phyloP scores from a whole-genome alignment of 2,329 filamentous ascomycete genomes.

The Berkeleyomyces rouxiae region DNA sequence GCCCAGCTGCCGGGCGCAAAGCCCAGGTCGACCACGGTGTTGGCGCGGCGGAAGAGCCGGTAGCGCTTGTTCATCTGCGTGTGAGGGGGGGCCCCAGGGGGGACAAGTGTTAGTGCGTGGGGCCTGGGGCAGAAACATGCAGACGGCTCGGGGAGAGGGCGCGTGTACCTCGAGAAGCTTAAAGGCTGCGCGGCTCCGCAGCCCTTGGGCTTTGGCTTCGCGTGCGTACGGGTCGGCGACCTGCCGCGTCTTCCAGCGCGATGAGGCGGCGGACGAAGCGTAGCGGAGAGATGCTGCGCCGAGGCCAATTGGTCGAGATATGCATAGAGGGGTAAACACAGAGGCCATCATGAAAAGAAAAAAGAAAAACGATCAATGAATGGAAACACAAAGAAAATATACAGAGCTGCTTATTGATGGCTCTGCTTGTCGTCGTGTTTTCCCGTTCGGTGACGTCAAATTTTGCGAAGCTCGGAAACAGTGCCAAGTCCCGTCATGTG shows the following conservation, averaged over 20 bases:
- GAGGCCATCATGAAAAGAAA: not conserved
- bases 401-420: not conserved
- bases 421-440: not conserved
- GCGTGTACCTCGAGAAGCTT: slow-evolving; percentile 67
- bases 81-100: not conserved
- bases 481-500: not conserved
- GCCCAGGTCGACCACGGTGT: slow-evolving; percentile 80
- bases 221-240: slow-evolving; percentile 52
- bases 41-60: slow-evolving; percentile 57
- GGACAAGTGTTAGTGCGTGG: not conserved
- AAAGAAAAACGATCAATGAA: not conserved
- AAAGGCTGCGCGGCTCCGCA: slow-evolving; percentile 85
- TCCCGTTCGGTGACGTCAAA: not conserved
- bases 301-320: not conserved
- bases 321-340: not conserved
- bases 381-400: not conserved
- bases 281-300: not conserved
- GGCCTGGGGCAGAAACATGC: not conserved
- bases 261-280: slow-evolving; percentile 15
- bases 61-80: slow-evolving; percentile 65
- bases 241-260: slow-evolving; percentile 70
- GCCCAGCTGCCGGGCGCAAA: slow-evolving; percentile 65
- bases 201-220: slow-evolving; percentile 58
- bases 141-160: not conserved
- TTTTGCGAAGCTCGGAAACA: not conserved